phyloP scores from a whole-genome alignment of 2,329 filamentous ascomycete species.

The Bertia moriformis region DNA sequence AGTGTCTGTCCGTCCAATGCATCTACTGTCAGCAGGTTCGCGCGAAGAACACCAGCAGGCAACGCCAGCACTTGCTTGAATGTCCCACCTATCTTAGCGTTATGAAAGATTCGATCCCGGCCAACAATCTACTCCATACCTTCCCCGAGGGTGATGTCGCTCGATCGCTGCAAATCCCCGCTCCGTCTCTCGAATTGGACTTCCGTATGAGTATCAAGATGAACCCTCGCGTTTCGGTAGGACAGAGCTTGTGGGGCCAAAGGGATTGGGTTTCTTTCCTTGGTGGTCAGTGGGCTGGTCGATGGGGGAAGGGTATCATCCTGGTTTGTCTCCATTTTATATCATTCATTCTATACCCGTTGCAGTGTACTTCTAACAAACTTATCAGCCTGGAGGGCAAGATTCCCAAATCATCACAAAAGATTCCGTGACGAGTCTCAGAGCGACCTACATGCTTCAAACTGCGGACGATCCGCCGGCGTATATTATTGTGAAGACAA shows the following conservation, averaged over 20 bases:
- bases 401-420: conserved; percentile 30
- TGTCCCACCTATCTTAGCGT: conserved; percentile 31
- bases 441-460: conserved; percentile 29
- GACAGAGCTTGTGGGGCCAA: conserved; percentile 28
- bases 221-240: conserved; percentile 30
- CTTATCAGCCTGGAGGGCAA: conserved; percentile 27
- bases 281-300: conserved; percentile 32
- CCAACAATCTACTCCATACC: conserved; percentile 31
- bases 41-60: conserved; percentile 31
- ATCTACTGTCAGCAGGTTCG: conserved; percentile 32
- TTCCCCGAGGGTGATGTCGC: conserved; percentile 31
- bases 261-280: conserved; percentile 33
- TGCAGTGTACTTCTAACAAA: conserved; percentile 2
- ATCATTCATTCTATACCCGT: background rate
- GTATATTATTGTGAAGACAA: conserved; percentile 27
- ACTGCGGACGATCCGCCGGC: conserved; percentile 32
- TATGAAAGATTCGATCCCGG: conserved; percentile 34
- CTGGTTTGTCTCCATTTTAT: conserved; percentile 18
- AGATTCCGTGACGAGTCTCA: conserved; percentile 26
- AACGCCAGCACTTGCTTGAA: conserved; percentile 30
- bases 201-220: conserved; percentile 36
- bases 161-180: conserved; percentile 27
- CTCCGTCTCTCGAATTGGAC: conserved; percentile 29
- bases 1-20: conserved; percentile 31
- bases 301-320: conserved; percentile 33